phyloP scores from a whole-genome alignment of 768 basidiomycete genomes.

The Russula griseocarnosa region DNA sequence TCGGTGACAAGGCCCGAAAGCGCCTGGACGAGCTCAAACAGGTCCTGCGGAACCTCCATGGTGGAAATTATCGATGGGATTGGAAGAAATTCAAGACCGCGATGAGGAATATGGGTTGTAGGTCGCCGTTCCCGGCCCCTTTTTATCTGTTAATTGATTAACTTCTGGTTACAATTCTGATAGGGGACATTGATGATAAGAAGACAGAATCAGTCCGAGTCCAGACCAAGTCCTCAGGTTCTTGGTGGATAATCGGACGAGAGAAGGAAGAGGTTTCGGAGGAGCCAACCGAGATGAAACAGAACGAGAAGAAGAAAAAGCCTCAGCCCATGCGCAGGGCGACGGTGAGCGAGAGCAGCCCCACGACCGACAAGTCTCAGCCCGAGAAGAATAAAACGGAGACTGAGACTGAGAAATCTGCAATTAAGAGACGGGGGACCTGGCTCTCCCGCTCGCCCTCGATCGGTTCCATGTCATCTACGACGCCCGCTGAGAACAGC shows the following conservation, averaged over 20 bases:
- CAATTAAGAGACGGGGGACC: conserved; percentile 9
- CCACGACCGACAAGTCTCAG: conserved; percentile 6
- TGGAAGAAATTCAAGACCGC: conserved; percentile 82
- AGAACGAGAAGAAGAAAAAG: conserved; percentile 18
- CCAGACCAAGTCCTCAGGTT: conserved; percentile 47
- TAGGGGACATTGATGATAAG: conserved; percentile 65
- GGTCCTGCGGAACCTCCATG: conserved; percentile 69
- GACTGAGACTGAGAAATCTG: conserved; percentile 11
- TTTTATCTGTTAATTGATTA: not conserved
- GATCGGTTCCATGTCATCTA: conserved; percentile 14
- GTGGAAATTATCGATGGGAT: conserved; percentile 74
- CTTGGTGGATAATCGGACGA: conserved; percentile 48
- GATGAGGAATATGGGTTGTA: conserved; percentile 79
- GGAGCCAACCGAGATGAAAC: conserved; percentile 8
- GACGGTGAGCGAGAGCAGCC: conserved; percentile 8
- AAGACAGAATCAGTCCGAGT: conserved; percentile 61
- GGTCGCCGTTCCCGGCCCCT: conserved; percentile 33
- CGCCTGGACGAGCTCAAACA: conserved; percentile 69
- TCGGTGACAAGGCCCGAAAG: conserved; percentile 64
- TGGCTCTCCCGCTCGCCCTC: conserved; percentile 26
- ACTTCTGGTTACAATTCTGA: conserved; percentile 2
- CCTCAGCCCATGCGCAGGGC: conserved; percentile 14
- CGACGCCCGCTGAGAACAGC: conserved; percentile 3
- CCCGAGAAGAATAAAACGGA: conserved; percentile 14
- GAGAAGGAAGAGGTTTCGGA: conserved; percentile 21